phyloP scores from a whole-genome alignment of 257 asterid species.

The Lavandula angustifolia region DNA sequence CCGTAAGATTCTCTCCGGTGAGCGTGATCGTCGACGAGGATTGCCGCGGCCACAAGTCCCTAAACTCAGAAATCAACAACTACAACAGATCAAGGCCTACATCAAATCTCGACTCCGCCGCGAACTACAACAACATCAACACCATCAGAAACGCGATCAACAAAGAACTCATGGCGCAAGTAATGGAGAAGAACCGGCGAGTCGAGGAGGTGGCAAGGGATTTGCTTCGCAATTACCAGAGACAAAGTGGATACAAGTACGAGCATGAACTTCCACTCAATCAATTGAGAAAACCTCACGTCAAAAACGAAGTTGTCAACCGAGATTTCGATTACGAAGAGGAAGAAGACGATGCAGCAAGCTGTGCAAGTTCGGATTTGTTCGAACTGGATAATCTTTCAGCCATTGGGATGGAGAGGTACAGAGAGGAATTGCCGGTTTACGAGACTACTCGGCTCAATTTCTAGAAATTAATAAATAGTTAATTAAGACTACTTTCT shows the following conservation, averaged over 20 bases:
- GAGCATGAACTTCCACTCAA: constrained; percentile 26
- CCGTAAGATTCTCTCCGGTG: constrained; percentile 76
- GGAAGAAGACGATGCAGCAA: constrained; percentile 61
- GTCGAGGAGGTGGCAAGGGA: constrained; percentile 68
- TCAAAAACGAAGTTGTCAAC: constrained; percentile 29
- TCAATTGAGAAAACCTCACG: constrained; percentile 30
- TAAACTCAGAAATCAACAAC: constrained; percentile 37
- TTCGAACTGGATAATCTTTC: constrained; percentile 82
- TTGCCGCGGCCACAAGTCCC: constrained; percentile 59
- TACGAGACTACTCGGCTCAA: constrained; percentile 71
- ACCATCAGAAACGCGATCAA: constrained; percentile 32
- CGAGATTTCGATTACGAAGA: constrained; percentile 26
- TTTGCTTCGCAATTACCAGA: constrained; percentile 59
- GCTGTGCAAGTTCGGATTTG: constrained; percentile 82
- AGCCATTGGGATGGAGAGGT: constrained; percentile 76
- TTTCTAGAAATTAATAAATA: constrained; percentile 39
- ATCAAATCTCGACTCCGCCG: constrained; percentile 24
- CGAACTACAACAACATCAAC: constrained; percentile 21
- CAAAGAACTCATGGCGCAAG: constrained; percentile 55
- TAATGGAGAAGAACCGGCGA: constrained; percentile 61
- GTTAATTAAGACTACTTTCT: constrained; percentile 11
- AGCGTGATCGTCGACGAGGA: constrained; percentile 74
- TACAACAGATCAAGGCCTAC: neutral
- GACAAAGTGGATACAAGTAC: constrained; percentile 34
- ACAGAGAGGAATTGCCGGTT: constrained; percentile 72